Evolutionary conservation across 2,329 filamentous ascomycete species (phyloP).

Genomic region (Calonectria ilicicola): DNA sequence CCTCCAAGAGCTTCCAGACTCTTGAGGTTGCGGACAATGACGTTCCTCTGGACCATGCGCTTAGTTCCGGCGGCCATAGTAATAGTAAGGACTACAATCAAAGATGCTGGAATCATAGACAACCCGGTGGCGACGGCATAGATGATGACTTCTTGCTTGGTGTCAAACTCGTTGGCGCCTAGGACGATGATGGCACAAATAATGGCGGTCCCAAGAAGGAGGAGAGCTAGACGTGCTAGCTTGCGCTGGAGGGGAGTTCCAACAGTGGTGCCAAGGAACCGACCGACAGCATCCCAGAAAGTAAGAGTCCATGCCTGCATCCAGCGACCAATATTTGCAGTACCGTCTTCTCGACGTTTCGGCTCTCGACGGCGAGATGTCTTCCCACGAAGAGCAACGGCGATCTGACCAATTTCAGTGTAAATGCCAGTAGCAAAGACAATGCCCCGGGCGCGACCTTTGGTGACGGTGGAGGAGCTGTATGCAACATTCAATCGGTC

Average conservation of each 20-base stretch:
- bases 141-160: slow-evolving; percentile 70
- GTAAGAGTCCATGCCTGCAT: slow-evolving; percentile 54
- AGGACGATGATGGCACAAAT: slow-evolving; percentile 78
- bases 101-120: slow-evolving; percentile 64
- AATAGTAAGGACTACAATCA: slow-evolving; percentile 67
- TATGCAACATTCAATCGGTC: slow-evolving; percentile 73
- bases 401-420: slow-evolving; percentile 74
- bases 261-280: slow-evolving; percentile 75
- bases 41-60: slow-evolving; percentile 64
- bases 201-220: slow-evolving; percentile 75
- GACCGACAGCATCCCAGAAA: slow-evolving; percentile 66
- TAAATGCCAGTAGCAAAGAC: slow-evolving; percentile 72
- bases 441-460: slow-evolving; percentile 70
- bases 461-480: slow-evolving; percentile 73
- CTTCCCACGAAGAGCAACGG: slow-evolving; percentile 57
- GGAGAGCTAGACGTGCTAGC: slow-evolving; percentile 74
- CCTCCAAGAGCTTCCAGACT: slow-evolving; percentile 69
- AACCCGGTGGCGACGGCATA: slow-evolving; percentile 61
- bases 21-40: slow-evolving; percentile 65
- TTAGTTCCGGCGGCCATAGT: slow-evolving; percentile 69
- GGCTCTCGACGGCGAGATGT: slow-evolving; percentile 47
- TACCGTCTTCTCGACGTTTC: slow-evolving; percentile 59
- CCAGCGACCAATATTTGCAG: slow-evolving; percentile 46
- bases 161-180: slow-evolving; percentile 69
- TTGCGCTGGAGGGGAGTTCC: slow-evolving; percentile 80